Evolutionary conservation across 768 basidiomycete genomes (phyloP).

Genomic region (Lactifluus echinatus): DNA sequence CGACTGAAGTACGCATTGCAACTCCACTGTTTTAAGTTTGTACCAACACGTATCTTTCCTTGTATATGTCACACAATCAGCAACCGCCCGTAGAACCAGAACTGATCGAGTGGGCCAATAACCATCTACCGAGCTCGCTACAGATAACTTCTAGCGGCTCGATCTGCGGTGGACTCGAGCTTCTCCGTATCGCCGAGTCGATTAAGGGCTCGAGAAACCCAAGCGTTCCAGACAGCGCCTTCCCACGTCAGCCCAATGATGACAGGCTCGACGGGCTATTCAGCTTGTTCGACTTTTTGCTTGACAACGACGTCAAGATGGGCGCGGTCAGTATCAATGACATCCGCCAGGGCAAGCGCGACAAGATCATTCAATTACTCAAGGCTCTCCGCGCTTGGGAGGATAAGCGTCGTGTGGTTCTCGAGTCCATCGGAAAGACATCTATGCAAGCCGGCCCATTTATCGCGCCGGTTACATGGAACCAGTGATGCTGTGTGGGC

Average conservation of each 20-base stretch:
- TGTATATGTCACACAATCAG: slow-evolving; percentile 12
- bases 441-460: slow-evolving; percentile 26
- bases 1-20: slow-evolving; percentile 19
- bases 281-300: slow-evolving; percentile 81
- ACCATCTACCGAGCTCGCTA: slow-evolving; percentile 56
- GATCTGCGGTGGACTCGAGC: slow-evolving; percentile 60
- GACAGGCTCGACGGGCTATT: slow-evolving; percentile 85
- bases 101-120: slow-evolving; percentile 88
- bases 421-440: slow-evolving; percentile 39
- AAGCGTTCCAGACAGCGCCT: slow-evolving; percentile 69
- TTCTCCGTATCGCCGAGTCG: slow-evolving; percentile 80
- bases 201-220: slow-evolving; percentile 62
- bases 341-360: slow-evolving; percentile 69
- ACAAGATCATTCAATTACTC: slow-evolving; percentile 75
- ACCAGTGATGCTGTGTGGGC: neutral
- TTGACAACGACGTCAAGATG: slow-evolving; percentile 89
- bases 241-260: slow-evolving; percentile 57
- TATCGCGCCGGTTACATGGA: slow-evolving; percentile 16
- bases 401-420: slow-evolving; percentile 56
- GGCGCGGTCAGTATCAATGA: slow-evolving; percentile 93
- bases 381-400: slow-evolving; percentile 73
- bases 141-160: slow-evolving; percentile 44
- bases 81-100: slow-evolving; percentile 32
- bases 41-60: slow-evolving; percentile 8
- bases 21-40: neutral